Evolutionary conservation across 306 rosid genomes (phyloP).

Genomic region (Citrullus mucosospermus): DNA sequence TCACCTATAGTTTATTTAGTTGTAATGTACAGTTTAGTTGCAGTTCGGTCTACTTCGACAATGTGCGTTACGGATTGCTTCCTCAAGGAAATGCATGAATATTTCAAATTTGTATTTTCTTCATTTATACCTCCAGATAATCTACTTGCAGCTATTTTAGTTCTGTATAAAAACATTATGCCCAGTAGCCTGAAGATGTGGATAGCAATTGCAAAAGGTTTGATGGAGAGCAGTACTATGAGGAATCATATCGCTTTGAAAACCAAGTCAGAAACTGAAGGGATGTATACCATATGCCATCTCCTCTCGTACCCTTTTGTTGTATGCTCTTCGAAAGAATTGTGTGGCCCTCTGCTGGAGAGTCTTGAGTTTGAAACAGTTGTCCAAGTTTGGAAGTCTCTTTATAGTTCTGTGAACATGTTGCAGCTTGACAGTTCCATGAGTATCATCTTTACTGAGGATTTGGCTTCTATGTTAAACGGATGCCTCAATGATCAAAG

Average conservation of each 20-base stretch:
- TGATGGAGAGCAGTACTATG: constrained; percentile 28
- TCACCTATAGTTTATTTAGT: constrained; percentile 58
- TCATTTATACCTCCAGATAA: constrained; percentile 38
- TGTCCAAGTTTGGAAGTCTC: constrained; percentile 54
- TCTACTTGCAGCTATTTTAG: constrained; percentile 26
- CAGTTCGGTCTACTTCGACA: constrained; percentile 27
- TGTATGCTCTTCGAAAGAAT: constrained; percentile 23
- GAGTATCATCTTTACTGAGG: constrained; percentile 33
- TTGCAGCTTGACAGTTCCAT: constrained; percentile 28
- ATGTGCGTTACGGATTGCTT: constrained; percentile 16
- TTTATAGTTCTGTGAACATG: constrained; percentile 36
- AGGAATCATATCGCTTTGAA: constrained; percentile 24
- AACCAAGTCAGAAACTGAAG: constrained; percentile 28
- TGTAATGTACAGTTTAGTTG: constrained; percentile 40
- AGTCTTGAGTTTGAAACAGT: constrained; percentile 31
- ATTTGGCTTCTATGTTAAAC: constrained; percentile 29
- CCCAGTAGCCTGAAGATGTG: constrained; percentile 47
- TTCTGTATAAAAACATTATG: constrained; percentile 34
- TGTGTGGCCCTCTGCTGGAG: constrained; percentile 16
- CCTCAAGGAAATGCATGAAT: constrained; percentile 25
- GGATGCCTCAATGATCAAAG: constrained; percentile 36
- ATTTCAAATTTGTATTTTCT: constrained; percentile 47
- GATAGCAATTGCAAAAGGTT: constrained; percentile 46
- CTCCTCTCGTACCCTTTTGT: constrained; percentile 56
- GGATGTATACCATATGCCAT: constrained; percentile 25